Conservation (phyloP, 495 filamentous ascomycete species). For the Neurospora sp. region DNA sequence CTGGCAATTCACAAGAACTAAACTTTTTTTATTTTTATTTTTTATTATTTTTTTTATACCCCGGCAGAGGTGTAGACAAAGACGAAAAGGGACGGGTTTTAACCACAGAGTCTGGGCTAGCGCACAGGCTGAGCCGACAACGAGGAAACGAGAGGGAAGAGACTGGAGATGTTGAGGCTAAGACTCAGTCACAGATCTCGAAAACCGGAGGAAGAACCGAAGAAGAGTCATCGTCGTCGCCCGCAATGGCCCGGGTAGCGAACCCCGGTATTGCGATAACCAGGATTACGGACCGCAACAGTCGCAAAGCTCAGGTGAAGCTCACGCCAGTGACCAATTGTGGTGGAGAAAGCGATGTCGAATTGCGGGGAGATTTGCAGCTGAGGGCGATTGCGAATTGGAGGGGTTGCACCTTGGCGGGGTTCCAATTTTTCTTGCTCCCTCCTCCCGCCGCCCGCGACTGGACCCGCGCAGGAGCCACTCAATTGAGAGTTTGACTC, state of each 20-base stretch:
- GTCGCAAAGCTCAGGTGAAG: neutral
- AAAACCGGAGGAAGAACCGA: neutral
- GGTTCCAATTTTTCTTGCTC: slow-evolving; percentile 15
- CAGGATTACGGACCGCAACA: neutral
- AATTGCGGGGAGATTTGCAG: neutral
- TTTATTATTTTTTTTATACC: too few relatives aligned
- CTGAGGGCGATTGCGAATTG: neutral
- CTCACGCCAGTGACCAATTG: neutral
- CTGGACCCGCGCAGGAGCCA: neutral
- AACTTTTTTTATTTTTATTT: too few relatives aligned
- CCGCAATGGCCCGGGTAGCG: neutral
- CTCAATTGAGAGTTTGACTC: neutral
- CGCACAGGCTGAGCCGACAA: neutral
- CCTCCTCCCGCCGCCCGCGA: slow-evolving; percentile 2
- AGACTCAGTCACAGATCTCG: neutral
- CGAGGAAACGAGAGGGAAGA: neutral
- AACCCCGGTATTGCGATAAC: neutral
- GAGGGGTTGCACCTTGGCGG: slow-evolving; percentile 3
- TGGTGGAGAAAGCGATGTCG: neutral
- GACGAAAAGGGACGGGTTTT: neutral
- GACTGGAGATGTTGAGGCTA: neutral
- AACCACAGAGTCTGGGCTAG: neutral
- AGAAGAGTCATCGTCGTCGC: neutral
- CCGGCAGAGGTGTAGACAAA: neutral
- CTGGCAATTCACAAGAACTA: too few relatives aligned